Evolutionary conservation across 352 stramenopile species (phyloP).

Genomic region (Globisporangium camurandrum): DNA sequence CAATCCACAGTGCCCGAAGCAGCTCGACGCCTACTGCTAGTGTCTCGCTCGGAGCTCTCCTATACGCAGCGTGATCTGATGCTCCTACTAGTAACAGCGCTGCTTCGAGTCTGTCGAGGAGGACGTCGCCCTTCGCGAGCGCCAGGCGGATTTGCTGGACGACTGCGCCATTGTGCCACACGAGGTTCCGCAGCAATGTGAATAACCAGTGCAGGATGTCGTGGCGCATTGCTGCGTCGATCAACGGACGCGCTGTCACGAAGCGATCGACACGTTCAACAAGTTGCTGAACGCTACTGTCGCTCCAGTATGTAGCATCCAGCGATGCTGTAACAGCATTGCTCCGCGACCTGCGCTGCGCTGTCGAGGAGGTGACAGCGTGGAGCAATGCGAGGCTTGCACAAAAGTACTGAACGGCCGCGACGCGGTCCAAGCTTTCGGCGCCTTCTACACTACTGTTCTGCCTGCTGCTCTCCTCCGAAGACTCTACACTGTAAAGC

Average conservation of each 20-base stretch:
- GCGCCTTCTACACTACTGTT: too few relatives aligned
- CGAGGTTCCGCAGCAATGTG: conserved; percentile 23
- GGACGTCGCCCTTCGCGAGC: conserved; percentile 13
- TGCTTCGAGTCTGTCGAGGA: not conserved
- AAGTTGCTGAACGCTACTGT: not conserved
- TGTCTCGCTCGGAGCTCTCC: too few relatives aligned
- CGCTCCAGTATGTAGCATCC: not conserved
- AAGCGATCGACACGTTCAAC: not conserved
- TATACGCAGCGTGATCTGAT: too few relatives aligned
- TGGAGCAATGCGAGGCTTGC: conserved; percentile 19
- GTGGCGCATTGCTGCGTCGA: not conserved
- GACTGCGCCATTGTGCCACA: conserved; percentile 2
- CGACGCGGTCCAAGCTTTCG: not conserved
- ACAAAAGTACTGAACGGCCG: conserved; percentile 15
- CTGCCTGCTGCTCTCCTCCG: too few relatives aligned
- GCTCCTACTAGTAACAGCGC: not conserved
- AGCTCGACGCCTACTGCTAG: not conserved
- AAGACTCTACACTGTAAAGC: not conserved
- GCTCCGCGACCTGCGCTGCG: not conserved
- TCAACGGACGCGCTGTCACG: not conserved
- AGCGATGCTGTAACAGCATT: not conserved
- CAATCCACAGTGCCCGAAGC: not conserved
- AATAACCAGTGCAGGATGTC: conserved; percentile 19
- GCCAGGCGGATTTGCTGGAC: conserved; percentile 8
- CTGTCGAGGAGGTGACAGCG: not conserved